Evolutionary conservation across 2,329 filamentous ascomycete genomes (phyloP).

Genomic region (Aurifilum marmelostoma): DNA sequence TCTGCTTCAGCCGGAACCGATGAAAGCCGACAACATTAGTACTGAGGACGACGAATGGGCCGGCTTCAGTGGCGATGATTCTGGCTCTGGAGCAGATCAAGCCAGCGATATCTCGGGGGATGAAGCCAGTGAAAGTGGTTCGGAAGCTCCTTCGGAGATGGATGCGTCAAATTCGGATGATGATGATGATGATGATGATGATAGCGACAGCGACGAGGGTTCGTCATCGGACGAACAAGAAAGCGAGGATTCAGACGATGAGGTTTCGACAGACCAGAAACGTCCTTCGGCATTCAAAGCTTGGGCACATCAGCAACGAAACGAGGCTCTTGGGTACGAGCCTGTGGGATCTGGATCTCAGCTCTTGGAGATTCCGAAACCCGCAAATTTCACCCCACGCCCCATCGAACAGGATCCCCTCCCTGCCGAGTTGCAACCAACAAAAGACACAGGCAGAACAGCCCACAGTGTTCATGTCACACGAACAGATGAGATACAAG

Average conservation of each 20-base stretch:
- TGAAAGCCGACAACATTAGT: constrained; percentile 37
- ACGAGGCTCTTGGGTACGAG: constrained; percentile 74
- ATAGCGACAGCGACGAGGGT: constrained; percentile 31
- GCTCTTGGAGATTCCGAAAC: constrained; percentile 56
- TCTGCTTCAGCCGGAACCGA: constrained; percentile 45
- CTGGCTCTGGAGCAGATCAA: constrained; percentile 34
- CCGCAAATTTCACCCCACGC: constrained; percentile 67
- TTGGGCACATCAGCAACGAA: constrained; percentile 87
- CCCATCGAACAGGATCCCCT: constrained; percentile 72
- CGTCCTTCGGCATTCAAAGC: constrained; percentile 79
- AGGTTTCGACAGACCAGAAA: constrained; percentile 39
- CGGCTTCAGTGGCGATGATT: constrained; percentile 56
- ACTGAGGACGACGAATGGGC: constrained; percentile 57
- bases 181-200: constrained; percentile 35
- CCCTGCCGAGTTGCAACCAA: constrained; percentile 66
- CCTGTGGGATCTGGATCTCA: constrained; percentile 49
- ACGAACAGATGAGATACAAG: constrained; percentile 74
- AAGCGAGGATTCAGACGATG: constrained; percentile 32
- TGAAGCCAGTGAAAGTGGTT: neutral
- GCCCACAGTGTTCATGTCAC: constrained; percentile 75
- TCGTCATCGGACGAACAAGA: constrained; percentile 36
- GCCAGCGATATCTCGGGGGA: constrained; percentile 32
- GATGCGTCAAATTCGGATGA: constrained; percentile 36
- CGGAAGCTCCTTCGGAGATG: constrained; percentile 28
- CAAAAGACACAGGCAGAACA: constrained; percentile 65